These are phyloP conservation scores for Oenanthe javanica DNA, from an alignment of 140 eudicot species.

Conservation along the genomic window DNA sequence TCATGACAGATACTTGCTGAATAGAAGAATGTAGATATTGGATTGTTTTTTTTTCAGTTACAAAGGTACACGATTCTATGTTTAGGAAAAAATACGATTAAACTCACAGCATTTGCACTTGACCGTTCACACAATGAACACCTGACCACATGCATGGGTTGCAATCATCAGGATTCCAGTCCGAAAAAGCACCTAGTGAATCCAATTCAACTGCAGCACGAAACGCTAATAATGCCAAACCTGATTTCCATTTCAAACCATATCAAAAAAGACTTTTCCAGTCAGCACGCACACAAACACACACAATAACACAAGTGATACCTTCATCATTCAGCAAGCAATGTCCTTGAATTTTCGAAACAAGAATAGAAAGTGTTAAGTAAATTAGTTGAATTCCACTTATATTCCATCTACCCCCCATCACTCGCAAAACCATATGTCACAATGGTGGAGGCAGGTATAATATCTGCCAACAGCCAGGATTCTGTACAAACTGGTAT, in stretches of 20 bases:
- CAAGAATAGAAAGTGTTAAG: constrained; percentile 14
- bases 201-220: constrained; percentile 52
- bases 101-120: constrained; percentile 85
- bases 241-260: constrained; percentile 28
- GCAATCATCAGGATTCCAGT: constrained; percentile 59
- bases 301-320: not conserved
- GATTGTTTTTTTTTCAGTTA: not conserved
- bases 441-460: constrained; percentile 49
- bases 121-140: constrained; percentile 67
- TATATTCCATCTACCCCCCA: constrained; percentile 76
- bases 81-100: too few species aligned
- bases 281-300: not conserved
- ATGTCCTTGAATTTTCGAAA: constrained; percentile 17
- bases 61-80: not conserved
- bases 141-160: constrained; percentile 81
- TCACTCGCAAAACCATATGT: constrained; percentile 30
- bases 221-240: constrained; percentile 62
- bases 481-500: constrained; percentile 32
- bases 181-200: constrained; percentile 49
- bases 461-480: constrained; percentile 55
- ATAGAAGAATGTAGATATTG: not conserved
- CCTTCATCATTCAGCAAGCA: constrained; percentile 27
- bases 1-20: not conserved
- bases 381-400: constrained; percentile 32
- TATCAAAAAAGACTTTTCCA: not conserved